Evolutionary conservation across 331 rosid species (phyloP), one percentile per base, ranked within the genome.

Genomic region (Arachis monticola): DNA sequence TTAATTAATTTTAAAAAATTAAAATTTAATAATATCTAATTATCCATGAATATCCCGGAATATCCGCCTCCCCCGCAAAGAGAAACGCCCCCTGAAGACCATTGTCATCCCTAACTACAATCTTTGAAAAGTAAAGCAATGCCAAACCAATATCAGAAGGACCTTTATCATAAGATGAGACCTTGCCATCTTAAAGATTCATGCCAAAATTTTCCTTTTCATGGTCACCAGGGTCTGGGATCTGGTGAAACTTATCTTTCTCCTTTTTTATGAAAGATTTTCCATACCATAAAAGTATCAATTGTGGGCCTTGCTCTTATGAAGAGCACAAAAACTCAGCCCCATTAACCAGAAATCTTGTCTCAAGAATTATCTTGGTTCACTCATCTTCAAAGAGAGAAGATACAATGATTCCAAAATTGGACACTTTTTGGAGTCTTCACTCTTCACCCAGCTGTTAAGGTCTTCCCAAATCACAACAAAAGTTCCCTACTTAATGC

Each of bases 401-500:
- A 14, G 69, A 48, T 60, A 35, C 69, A 61, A 31, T 22, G 76
- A 30, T 47, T 31, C 27, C 53, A 9, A 6, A 13, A 53, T n/a
- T 13, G 60, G 8, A 38, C 3, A 35, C 31, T 53, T 27, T 61
- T 13, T 13, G 60, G 60, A 52, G 58, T 50, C 40, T 42, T 32
- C 30, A 27, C 30, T 27, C 30, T 27, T 27, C 53, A 44, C 59
- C 77, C 55, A 81, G 78, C 81, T 81, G 78, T 70, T 38, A 56
- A 17, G 41, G 70, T 64, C 64, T 46, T 75, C 46, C 76, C 44
- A 45, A 61, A 52, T 57, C 30, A 51, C 17, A 53, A 60, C 67
- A 73, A 22, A 32, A 68, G 53, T 70, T 69, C 79, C 80, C 79
- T 60, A 82, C 80, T 30, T 5, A 4, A 11, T 58, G n/a, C 5